These are phyloP conservation scores for Globisporangium nodosum DNA, from an alignment of 352 stramenopile species.

Conservation along the genomic window DNA sequence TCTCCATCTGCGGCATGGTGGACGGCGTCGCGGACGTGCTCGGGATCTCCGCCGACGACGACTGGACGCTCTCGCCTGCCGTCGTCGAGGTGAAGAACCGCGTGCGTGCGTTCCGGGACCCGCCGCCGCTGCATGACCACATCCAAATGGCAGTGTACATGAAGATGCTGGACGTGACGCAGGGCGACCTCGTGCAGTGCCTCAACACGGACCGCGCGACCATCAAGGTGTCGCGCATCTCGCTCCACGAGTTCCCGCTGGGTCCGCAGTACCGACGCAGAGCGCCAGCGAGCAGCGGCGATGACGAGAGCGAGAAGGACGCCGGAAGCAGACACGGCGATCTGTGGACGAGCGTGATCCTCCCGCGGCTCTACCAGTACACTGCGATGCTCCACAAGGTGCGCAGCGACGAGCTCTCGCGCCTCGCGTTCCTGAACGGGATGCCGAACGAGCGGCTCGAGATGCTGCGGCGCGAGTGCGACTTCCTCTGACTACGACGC, in stretches of 20 bases:
- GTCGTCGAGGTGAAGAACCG: slow-evolving; percentile 81
- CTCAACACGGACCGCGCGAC: slow-evolving; percentile 33
- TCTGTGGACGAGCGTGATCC: slow-evolving; percentile 56
- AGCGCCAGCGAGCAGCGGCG: background rate
- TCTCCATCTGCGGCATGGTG: slow-evolving; percentile 81
- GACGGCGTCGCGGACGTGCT: slow-evolving; percentile 63
- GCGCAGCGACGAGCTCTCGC: slow-evolving; percentile 39
- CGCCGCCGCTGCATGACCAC: slow-evolving; percentile 61
- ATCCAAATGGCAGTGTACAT: slow-evolving; percentile 81
- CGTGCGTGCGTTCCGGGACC: slow-evolving; percentile 48
- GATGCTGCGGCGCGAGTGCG: slow-evolving; percentile 44
- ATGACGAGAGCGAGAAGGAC: background rate
- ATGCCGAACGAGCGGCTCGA: slow-evolving; percentile 31
- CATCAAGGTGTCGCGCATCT: slow-evolving; percentile 55
- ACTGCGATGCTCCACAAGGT: slow-evolving; percentile 40
- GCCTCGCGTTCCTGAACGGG: slow-evolving; percentile 61
- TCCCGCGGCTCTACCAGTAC: slow-evolving; percentile 58
- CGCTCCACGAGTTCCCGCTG: slow-evolving; percentile 37
- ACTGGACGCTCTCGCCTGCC: slow-evolving; percentile 55
- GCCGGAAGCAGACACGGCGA: slow-evolving; percentile 10
- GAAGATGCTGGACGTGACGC: slow-evolving; percentile 60
- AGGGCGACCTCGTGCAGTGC: slow-evolving; percentile 71
- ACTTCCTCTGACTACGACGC: slow-evolving; percentile 36
- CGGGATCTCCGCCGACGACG: slow-evolving; percentile 40
- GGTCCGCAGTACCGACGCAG: background rate